Evolutionary conservation across 371 early-diverging fungal genomes (phyloP).

Genomic region (Circinella minor): DNA sequence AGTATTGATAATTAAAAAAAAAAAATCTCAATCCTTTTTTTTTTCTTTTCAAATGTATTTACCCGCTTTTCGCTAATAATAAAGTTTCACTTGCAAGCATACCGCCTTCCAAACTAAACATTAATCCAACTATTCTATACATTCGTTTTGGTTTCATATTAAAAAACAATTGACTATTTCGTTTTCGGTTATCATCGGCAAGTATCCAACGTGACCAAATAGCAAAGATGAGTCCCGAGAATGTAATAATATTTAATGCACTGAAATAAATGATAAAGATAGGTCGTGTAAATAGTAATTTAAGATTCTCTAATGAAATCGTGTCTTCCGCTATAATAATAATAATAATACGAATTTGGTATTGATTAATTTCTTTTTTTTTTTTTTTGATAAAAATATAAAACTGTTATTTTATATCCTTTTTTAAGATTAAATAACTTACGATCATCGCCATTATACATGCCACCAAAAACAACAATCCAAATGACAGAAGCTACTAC

Average conservation of each 20-base stretch:
- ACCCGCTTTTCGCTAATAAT: slow-evolving; percentile 71
- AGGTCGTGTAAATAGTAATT: slow-evolving; percentile 58
- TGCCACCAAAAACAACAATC: slow-evolving; percentile 74
- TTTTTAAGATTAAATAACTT: slow-evolving; percentile 20
- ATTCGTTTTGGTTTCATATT: slow-evolving; percentile 49
- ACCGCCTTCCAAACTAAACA: slow-evolving; percentile 69
- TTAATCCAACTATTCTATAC: slow-evolving; percentile 61
- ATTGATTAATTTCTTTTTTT: slow-evolving; percentile 8
- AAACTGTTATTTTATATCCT: too few species aligned
- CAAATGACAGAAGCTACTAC: slow-evolving; percentile 68
- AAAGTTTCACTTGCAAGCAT: slow-evolving; percentile 69
- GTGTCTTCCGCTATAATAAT: slow-evolving; percentile 51
- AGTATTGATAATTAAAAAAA: too few species aligned
- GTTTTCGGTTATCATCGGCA: slow-evolving; percentile 40
- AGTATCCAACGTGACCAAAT: slow-evolving; percentile 66
- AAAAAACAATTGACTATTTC: slow-evolving; percentile 37
- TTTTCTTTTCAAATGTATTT: background rate
- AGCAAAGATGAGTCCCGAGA: slow-evolving; percentile 55
- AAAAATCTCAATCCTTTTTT: too few species aligned
- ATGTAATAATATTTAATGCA: slow-evolving; percentile 58
- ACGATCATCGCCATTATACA: slow-evolving; percentile 66
- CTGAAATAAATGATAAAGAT: slow-evolving; percentile 73
- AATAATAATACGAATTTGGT: background rate
- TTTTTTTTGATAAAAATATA: background rate
- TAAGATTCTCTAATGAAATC: slow-evolving; percentile 61